Evolutionary conservation across 2,329 filamentous ascomycete species (phyloP).

Genomic region (Shiraia bambusicola): DNA sequence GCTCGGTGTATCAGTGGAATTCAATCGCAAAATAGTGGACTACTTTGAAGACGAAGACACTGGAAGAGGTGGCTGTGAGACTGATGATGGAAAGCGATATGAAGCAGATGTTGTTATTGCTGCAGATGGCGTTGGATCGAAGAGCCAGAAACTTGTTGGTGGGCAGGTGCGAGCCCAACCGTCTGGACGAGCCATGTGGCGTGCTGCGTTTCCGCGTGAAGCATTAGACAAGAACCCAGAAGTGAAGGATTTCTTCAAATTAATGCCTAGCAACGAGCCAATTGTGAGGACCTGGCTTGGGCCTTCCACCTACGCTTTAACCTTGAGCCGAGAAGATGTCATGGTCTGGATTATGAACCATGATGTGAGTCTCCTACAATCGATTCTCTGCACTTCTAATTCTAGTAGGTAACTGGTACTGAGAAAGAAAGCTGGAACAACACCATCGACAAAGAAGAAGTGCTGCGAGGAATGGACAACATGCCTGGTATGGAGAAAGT

Average conservation of each 20-base stretch:
- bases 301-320: constrained; percentile 49
- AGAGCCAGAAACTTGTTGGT: constrained; percentile 49
- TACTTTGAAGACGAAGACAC: constrained; percentile 48
- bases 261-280: constrained; percentile 46
- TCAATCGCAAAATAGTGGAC: constrained; percentile 46
- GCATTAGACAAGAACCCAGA: constrained; percentile 49
- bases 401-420: constrained; percentile 44
- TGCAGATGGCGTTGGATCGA: constrained; percentile 48
- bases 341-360: constrained; percentile 56
- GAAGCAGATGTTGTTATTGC: constrained; percentile 47
- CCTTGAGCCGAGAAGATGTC: constrained; percentile 48
- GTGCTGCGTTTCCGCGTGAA: constrained; percentile 46
- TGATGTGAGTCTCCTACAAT: constrained; percentile 36
- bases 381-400: constrained; percentile 9
- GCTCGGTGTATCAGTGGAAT: constrained; percentile 47
- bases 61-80: constrained; percentile 39
- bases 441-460: constrained; percentile 50
- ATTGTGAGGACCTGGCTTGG: constrained; percentile 51
- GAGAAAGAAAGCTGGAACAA: constrained; percentile 52
- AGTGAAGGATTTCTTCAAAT: constrained; percentile 51
- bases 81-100: constrained; percentile 45
- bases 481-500: constrained; percentile 45
- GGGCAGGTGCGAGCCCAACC: constrained; percentile 47
- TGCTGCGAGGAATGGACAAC: constrained; percentile 49
- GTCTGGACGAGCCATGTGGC: constrained; percentile 45